Evolutionary conservation across 1,139 yeast species (phyloP), one percentile per base, ranked within the genome.

Genomic region (Blastobotrys malaysiensis): DNA sequence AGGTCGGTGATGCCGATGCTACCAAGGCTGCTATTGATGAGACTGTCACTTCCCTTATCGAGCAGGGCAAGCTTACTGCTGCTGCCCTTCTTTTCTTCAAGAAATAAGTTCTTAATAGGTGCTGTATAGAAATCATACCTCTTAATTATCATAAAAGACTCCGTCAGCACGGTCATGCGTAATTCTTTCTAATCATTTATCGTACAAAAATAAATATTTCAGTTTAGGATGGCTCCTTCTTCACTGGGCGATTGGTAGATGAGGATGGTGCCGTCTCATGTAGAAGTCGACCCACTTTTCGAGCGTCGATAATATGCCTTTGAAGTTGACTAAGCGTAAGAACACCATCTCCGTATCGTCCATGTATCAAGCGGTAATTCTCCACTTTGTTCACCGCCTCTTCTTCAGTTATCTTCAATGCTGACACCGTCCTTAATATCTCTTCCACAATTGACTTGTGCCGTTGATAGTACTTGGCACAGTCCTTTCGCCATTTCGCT

Each of bases 11-110:
- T 61, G 80, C 79, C 55, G 74, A 76, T 44, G 69, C 77, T 60
- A 80, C 77, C 57, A 83, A 83, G 74, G 69, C 77, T 44, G 77
- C 78, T 20, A 72, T 84, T 57, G 65, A 70, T 52, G 84, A 75
- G 48, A 73, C 73, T 58, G 82, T 80, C 55, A 73, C 76, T 63
- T 70, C 71, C 55, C 62, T 77, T 51, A 65, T 72, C 46, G 73
- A 70, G 46, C 65, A 74, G 31, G 81, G 80, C 54, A 76, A 78
- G 63, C 46, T 61, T 14, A 46, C 57, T 24, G 59, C 39, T 6
- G 48, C 52, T 43, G 24, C 52, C 13, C 46, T 55, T 45, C 31
- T 31, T 31, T 55, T 26, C 36, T 55, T 55, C 36, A 16, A 27
- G 20, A 19, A 48, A 36, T 48, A 48, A 24, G 16, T 27, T 19